Conservation (phyloP, 1,284 basidiomycete genomes). For the Trichosporon asahii region DNA sequence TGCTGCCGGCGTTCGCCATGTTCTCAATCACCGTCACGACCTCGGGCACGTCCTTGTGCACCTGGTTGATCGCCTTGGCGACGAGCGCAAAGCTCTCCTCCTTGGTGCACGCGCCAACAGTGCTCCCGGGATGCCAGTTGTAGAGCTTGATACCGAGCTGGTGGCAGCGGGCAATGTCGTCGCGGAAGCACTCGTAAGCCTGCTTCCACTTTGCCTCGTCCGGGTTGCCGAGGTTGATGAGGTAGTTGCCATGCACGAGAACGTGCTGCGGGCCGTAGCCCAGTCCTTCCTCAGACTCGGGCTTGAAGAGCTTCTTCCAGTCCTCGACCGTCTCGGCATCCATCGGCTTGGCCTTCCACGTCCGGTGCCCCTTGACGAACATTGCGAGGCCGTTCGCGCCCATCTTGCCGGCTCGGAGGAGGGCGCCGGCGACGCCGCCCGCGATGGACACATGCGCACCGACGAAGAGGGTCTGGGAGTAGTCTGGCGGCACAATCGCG, state of each 20-base stretch:
- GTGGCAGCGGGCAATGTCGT: constrained; percentile 78
- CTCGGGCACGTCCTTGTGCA: constrained; percentile 64
- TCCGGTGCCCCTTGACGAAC: constrained; percentile 77
- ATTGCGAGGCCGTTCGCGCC: constrained; percentile 78
- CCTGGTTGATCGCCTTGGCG: constrained; percentile 70
- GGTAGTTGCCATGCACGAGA: constrained; percentile 77
- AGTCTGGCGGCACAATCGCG: constrained; percentile 25
- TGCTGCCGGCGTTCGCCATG: constrained; percentile 75
- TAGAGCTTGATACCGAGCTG: constrained; percentile 69
- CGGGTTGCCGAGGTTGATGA: constrained; percentile 79
- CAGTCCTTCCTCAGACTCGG: constrained; percentile 51
- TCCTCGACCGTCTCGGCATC: constrained; percentile 55
- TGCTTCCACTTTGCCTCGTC: constrained; percentile 71
- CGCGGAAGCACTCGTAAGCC: constrained; percentile 74
- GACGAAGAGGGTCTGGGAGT: constrained; percentile 47
- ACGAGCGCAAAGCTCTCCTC: constrained; percentile 65
- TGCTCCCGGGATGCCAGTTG: constrained; percentile 84
- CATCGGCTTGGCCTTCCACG: constrained; percentile 67
- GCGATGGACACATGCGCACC: constrained; percentile 79
- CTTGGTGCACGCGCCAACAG: constrained; percentile 64
- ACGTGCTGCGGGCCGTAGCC: constrained; percentile 62
- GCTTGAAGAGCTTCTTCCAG: constrained; percentile 60
- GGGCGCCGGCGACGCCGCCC: constrained; percentile 71
- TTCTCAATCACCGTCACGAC: constrained; percentile 76
- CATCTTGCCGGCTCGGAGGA: constrained; percentile 67